Evolutionary conservation across 2,329 filamentous ascomycete genomes (phyloP), one percentile per base, ranked within the genome.

Genomic region (Fusarium hainanense): DNA sequence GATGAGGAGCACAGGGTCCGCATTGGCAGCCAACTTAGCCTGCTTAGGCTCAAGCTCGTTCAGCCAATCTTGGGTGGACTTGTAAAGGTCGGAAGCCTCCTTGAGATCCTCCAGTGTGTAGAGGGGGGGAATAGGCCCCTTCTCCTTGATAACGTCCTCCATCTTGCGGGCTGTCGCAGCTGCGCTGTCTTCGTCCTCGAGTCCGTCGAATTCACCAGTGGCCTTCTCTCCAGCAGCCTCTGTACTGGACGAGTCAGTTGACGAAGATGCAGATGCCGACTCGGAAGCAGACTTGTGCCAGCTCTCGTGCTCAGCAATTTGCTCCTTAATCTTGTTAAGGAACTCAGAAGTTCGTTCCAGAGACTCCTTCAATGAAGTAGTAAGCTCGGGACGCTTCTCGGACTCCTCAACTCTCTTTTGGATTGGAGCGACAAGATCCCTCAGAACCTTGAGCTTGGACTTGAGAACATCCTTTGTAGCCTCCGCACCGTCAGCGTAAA

Each of bases 401-500:
- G 88, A 85, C 79, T 99, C 95, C 18, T 90, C 86, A 49, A 90
- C 89, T 63, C 96, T 89, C 76, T 87, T 89, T 72, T 93, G 86
- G 27, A 97, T 89, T 3, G 94, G 95, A 32, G 88, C 84, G 54
- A 94, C 92, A 48, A 98, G 87, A 55, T 89, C 88, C 77, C 93
- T 91, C 51, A 99, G 88, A 46, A 87, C 88, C 79, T 93, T 91
- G 51, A 97, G 87, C 77, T 91, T 93, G 58, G 88, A 85, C 78
- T 91, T 92, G 74, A 99, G 87, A 49, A 91, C 89, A 5, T 92
- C 89, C 61, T 90, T 90, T 37, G 88, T 85, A 7, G 96, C 94
- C 50, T 94, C 90, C 18, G 87, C 86, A 58, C 95, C 93, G 48
- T 94, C 94, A 18, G 88, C 92, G 77, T 97, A 96, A 63, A 99